phyloP scores from a whole-genome alignment of 306 rosid species.

The Castanea crenata region DNA sequence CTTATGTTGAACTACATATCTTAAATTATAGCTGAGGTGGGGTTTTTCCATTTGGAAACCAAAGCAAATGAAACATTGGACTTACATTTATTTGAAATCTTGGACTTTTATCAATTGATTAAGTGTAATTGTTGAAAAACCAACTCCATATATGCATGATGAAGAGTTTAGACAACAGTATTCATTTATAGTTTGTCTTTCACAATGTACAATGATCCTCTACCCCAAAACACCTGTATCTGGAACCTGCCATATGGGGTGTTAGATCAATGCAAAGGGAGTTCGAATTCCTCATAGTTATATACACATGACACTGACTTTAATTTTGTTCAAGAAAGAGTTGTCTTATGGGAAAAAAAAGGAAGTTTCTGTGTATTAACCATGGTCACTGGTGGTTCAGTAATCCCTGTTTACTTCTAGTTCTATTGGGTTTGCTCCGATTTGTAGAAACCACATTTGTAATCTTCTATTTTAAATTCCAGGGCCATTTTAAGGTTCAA shows the following conservation, averaged over 20 bases:
- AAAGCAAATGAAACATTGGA: background rate
- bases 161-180: background rate
- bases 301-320: background rate
- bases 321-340: background rate
- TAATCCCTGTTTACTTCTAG: background rate
- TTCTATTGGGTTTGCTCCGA: background rate
- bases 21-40: background rate
- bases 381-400: background rate
- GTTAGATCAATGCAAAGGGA: background rate
- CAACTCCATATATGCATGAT: background rate
- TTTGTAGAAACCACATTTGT: background rate
- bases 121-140: background rate
- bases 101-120: background rate
- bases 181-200: background rate
- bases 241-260: background rate
- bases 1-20: background rate
- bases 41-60: background rate
- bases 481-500: constrained; percentile 59
- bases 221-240: background rate
- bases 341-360: background rate
- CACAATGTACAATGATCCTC: background rate
- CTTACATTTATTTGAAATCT: background rate
- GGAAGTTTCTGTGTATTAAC: background rate
- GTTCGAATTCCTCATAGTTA: background rate
- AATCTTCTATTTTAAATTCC: constrained; percentile 7